Base-by-base conservation (phyloP, 768 basidiomycete species). In the Mrakia frigida region DNA sequence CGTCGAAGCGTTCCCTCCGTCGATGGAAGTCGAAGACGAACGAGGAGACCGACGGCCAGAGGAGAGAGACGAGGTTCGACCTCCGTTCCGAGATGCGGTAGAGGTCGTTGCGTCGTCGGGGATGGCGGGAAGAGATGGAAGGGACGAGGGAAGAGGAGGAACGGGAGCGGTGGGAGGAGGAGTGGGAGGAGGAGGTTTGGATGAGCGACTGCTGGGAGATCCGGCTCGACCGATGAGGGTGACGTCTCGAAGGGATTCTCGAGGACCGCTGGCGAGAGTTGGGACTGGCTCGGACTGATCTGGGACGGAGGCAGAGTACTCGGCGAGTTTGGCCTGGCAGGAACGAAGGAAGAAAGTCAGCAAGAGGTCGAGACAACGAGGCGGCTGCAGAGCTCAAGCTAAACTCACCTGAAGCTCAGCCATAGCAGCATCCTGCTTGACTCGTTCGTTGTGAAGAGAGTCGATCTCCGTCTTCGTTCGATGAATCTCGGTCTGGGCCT, bases 81-180 rank as follows among this genome's bases (percentile, higher is more conserved):
- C 37, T 33, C 50, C 50, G 21, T 69, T 72, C 6, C 28, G 68
- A 16, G 75, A 76, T 4, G 31, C 37, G 6, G 14, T 68, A 18
- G 65, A 68, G 39, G 35, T 21, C 70, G 60, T 31, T n/a, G 21
- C 25, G 70, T 61, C 50, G 75, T 39, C 43, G 9, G 43, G 13
- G 61, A 46, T 43, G 28, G n/a, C 52, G 7, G 75, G 69, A 21
- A 60, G 14, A 2, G 69, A 7, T 9, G 56, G 52, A 5, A 50
- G 16, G 50, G 69, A 59, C 41, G 75, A 25, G 41, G 75, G 73
- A n/a, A 61, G 53, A 50, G 75, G 75, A 33, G 75, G 75, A n/a
- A 77, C 53, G 46, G 73, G 73, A 25, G 63, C 50, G 2, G 61
- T 70, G 56, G 75, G 75, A 23, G 75, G 75, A 13, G 75, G 75